Evolutionary conservation across 2,329 filamentous ascomycete species (phyloP), one percentile per base, ranked within the genome.

Genomic region (Ophiostoma pallidulum): DNA sequence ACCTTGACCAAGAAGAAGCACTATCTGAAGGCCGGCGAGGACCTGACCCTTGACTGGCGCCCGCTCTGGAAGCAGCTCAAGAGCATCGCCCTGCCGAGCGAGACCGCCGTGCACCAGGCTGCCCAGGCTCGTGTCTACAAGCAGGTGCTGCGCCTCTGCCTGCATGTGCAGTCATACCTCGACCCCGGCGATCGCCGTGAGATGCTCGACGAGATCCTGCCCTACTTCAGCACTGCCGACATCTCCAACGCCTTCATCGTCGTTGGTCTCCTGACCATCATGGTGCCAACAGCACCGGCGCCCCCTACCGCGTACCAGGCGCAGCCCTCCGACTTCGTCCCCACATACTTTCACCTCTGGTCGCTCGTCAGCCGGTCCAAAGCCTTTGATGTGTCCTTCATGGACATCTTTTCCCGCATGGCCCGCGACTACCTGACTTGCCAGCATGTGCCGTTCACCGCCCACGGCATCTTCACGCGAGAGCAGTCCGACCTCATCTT

Each of bases 271-370:
- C 72, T 98, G 59, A 96, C 94, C 59, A 70, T 94, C 54, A 72
- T 98, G 58, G 75, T 98, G 52, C 92, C 92, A 16, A 96, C 91
- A 8, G 79, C 82, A 31, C 82, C 89, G 2, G 79, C 84, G 3
- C 84, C 88, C 4, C 74, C 79, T 22, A 79, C 80, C 26, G 78
- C 84, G 57, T 71, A 74, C 28, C 79, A 89, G 56, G 78, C 94
- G n/a, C 82, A 89, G 56, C 91, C 92, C 1, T 83, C 90, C 55
- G 82, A 91, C 60, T 91, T 94, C 59, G 70, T 97, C 31, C 92
- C 92, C 3, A 95, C 91, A 0, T 84, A 95, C 57, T 98, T 98
- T 71, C 92, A 98, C 64, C 68, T 97, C 2, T 98, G 92, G 92
- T 92, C 90, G 1, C 73, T 97, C 36, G 81, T 97, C 55, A 92